Evolutionary conservation across 2,329 filamentous ascomycete genomes (phyloP).

Genomic region (Fusarium sp.): DNA sequence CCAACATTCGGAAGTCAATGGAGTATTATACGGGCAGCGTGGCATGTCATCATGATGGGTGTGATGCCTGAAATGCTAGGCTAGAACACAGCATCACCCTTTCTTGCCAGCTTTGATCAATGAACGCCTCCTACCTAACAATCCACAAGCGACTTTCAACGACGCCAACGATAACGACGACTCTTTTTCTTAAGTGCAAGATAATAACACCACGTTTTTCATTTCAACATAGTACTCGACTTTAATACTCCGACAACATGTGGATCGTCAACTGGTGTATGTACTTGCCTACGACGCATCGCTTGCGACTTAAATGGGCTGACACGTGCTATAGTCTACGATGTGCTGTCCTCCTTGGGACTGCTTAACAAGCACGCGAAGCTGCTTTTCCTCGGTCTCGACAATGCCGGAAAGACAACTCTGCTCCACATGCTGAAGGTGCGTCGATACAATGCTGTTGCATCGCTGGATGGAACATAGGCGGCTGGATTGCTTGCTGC

Average conservation of each 20-base stretch:
- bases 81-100: conserved; percentile 41
- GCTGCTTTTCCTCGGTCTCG: conserved; percentile 91
- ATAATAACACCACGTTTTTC: conserved; percentile 32
- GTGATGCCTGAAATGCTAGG: conserved; percentile 47
- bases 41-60: conserved; percentile 39
- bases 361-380: conserved; percentile 97
- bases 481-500: conserved; percentile 7
- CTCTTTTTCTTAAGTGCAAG: conserved; percentile 24
- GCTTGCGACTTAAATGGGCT: conserved; percentile 44
- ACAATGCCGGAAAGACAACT: conserved; percentile 95
- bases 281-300: conserved; percentile 52
- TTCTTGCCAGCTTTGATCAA: conserved; percentile 50
- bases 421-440: conserved; percentile 97
- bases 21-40: conserved; percentile 27
- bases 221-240: conserved; percentile 39
- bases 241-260: conserved; percentile 68
- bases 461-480: conserved; percentile 6
- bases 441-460: conserved; percentile 50
- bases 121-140: conserved; percentile 42
- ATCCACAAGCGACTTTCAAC: conserved; percentile 42
- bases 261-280: conserved; percentile 98
- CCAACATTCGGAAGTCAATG: conserved; percentile 8
- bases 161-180: conserved; percentile 47
- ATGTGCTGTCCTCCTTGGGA: conserved; percentile 87
- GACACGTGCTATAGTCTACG: conserved; percentile 74